Conservation (phyloP, 1,139 yeast species). For the Wickerhamiella infanticola region DNA sequence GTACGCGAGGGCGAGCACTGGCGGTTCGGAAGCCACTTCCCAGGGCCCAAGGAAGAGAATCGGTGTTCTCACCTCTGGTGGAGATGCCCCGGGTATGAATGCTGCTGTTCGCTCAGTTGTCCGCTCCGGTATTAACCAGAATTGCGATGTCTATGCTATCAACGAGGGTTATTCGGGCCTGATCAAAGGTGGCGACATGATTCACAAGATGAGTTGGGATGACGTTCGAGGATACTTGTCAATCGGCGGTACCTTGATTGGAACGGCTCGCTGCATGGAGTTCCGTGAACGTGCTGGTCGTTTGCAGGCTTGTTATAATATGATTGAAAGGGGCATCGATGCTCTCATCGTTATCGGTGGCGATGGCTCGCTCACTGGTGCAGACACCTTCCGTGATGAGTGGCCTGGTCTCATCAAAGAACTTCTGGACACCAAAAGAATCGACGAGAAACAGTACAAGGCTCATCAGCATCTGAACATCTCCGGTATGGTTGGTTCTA, state of each 20-base stretch:
- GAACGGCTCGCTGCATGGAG: slow-evolving; percentile 84
- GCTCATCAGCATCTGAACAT: slow-evolving; percentile 65
- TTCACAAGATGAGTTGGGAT: slow-evolving; percentile 72
- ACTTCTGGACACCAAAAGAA: slow-evolving; percentile 37
- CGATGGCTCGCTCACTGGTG: slow-evolving; percentile 96
- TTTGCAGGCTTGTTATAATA: slow-evolving; percentile 62
- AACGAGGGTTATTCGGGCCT: slow-evolving; percentile 94
- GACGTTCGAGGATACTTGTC: slow-evolving; percentile 88
- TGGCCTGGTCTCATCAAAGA: slow-evolving; percentile 83
- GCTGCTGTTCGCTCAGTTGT: slow-evolving; percentile 91
- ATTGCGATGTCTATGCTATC: slow-evolving; percentile 90
- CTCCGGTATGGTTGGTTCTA: slow-evolving; percentile 91
- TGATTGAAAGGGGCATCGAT: slow-evolving; percentile 80
- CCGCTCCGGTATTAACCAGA: slow-evolving; percentile 70
- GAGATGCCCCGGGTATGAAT: slow-evolving; percentile 98
- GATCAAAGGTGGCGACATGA: slow-evolving; percentile 62
- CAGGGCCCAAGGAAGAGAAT: slow-evolving; percentile 35
- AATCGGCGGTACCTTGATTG: slow-evolving; percentile 88
- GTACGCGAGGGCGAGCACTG: neutral
- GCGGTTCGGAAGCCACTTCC: neutral
- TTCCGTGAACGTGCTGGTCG: slow-evolving; percentile 80
- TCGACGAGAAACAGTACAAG: slow-evolving; percentile 40
- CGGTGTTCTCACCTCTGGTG: slow-evolving; percentile 96
- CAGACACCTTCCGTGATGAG: slow-evolving; percentile 81
- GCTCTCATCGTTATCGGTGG: slow-evolving; percentile 98